These are phyloP conservation scores for Bipolaris oryzae DNA, from an alignment of 2,329 filamentous ascomycete species.

Conservation along the genomic window DNA sequence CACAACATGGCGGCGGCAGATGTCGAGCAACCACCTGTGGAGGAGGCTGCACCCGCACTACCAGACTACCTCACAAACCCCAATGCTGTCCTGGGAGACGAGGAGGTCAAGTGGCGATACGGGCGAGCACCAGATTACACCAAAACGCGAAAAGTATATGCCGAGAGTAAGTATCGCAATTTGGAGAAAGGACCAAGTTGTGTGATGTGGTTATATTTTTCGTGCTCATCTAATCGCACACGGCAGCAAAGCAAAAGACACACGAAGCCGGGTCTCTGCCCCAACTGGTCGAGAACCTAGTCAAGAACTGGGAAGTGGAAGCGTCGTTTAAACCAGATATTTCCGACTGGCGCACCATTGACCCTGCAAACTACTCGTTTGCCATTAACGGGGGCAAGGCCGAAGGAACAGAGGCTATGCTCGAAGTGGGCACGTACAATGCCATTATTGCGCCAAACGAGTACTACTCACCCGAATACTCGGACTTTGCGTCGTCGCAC, in stretches of 20 bases:
- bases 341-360: slow-evolving; percentile 69
- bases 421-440: slow-evolving; percentile 72
- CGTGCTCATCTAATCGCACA: no score
- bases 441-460: slow-evolving; percentile 68
- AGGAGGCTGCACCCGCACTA: slow-evolving; percentile 46
- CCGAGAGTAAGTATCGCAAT: slow-evolving; percentile 57
- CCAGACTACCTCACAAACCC: slow-evolving; percentile 66
- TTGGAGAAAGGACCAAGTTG: background rate
- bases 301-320: slow-evolving; percentile 77
- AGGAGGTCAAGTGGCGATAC: slow-evolving; percentile 64
- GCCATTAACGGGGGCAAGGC: slow-evolving; percentile 66
- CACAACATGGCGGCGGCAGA: slow-evolving; percentile 38
- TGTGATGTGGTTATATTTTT: background rate
- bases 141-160: slow-evolving; percentile 65
- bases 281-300: slow-evolving; percentile 69
- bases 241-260: slow-evolving; percentile 61
- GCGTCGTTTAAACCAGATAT: slow-evolving; percentile 69
- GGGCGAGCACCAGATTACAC: slow-evolving; percentile 67
- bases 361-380: slow-evolving; percentile 65
- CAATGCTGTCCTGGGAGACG: slow-evolving; percentile 63
- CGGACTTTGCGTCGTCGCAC: slow-evolving; percentile 68
- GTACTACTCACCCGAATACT: slow-evolving; percentile 67
- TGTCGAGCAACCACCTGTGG: slow-evolving; percentile 29
- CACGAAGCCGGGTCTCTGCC: slow-evolving; percentile 64
- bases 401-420: slow-evolving; percentile 67